Conservation (phyloP, 805 yeast species). For the Candida palmyrensis region DNA sequence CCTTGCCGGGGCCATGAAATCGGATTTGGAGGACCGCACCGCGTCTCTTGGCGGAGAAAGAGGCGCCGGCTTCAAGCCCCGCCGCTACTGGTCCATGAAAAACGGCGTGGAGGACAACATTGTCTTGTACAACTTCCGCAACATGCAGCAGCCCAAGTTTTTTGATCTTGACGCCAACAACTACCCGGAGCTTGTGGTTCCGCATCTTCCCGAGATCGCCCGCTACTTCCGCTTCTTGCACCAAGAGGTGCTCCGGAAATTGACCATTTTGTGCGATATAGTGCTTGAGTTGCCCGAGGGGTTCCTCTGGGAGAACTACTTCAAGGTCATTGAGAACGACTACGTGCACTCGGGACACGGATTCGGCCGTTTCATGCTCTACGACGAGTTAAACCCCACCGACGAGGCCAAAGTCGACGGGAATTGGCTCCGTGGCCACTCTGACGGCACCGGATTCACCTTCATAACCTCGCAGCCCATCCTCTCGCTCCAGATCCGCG, state of each 20-base stretch:
- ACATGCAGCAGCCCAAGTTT: slow-evolving; percentile 18
- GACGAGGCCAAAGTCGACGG: slow-evolving; percentile 20
- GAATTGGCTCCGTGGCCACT: slow-evolving; percentile 26
- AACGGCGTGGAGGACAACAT: slow-evolving; percentile 24
- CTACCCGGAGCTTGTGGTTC: slow-evolving; percentile 20
- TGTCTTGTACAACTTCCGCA: slow-evolving; percentile 22
- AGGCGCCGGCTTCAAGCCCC: slow-evolving; percentile 26
- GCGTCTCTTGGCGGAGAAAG: slow-evolving; percentile 24
- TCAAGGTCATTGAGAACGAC: slow-evolving; percentile 18
- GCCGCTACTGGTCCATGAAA: slow-evolving; percentile 26
- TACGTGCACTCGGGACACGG: slow-evolving; percentile 22
- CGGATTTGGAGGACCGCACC: slow-evolving; percentile 21
- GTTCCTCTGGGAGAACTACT: slow-evolving; percentile 22
- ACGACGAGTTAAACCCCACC: slow-evolving; percentile 18
- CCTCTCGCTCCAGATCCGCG: slow-evolving; percentile 24
- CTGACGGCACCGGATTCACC: slow-evolving; percentile 26
- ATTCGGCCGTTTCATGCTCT: slow-evolving; percentile 25
- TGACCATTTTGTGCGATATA: slow-evolving; percentile 20
- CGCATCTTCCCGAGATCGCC: slow-evolving; percentile 18
- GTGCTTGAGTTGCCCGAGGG: slow-evolving; percentile 26
- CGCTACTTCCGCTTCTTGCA: slow-evolving; percentile 20
- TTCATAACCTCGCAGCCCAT: slow-evolving; percentile 29
- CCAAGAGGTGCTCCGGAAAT: slow-evolving; percentile 15
- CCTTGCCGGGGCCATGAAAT: slow-evolving; percentile 35
- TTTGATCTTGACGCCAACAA: slow-evolving; percentile 14